These are phyloP conservation scores for Fusarium sp. DNA, from an alignment of 2,329 filamentous ascomycete species.

Conservation along the genomic window DNA sequence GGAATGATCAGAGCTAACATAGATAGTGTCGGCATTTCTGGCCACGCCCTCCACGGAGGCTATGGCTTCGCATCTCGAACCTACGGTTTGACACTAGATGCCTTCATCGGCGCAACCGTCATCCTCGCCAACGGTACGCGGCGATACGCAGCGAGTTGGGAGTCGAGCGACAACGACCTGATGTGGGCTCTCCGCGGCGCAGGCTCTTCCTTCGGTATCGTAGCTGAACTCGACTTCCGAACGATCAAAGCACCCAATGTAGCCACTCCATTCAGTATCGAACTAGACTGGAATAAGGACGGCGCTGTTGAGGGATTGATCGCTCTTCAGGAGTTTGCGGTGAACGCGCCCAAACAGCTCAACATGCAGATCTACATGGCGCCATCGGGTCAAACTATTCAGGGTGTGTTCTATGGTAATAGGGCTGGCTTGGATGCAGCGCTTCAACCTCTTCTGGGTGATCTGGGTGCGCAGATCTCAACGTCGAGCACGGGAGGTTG, in stretches of 20 bases:
- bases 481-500: constrained; percentile 36
- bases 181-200: constrained; percentile 48
- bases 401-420: constrained; percentile 46
- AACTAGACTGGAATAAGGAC: constrained; percentile 32
- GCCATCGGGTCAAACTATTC: constrained; percentile 34
- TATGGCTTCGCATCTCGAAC: constrained; percentile 47
- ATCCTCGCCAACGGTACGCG: constrained; percentile 44
- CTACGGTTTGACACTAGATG: constrained; percentile 46
- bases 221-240: constrained; percentile 44
- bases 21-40: constrained; percentile 43
- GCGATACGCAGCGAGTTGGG: constrained; percentile 35
- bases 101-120: constrained; percentile 45
- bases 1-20: constrained; percentile 3
- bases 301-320: constrained; percentile 36
- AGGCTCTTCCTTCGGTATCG: constrained; percentile 48
- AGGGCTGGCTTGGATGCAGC: constrained; percentile 20
- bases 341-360: constrained; percentile 40
- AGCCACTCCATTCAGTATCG: constrained; percentile 38
- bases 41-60: constrained; percentile 46
- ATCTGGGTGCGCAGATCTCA: constrained; percentile 18
- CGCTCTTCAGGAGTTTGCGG: constrained; percentile 42
- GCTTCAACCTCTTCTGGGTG: constrained; percentile 35
- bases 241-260: constrained; percentile 40
- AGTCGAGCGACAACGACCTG: constrained; percentile 38
- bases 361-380: constrained; percentile 46